Evolutionary conservation across 768 basidiomycete species (phyloP), one percentile per base, ranked within the genome.

Genomic region (Terana coerulea): DNA sequence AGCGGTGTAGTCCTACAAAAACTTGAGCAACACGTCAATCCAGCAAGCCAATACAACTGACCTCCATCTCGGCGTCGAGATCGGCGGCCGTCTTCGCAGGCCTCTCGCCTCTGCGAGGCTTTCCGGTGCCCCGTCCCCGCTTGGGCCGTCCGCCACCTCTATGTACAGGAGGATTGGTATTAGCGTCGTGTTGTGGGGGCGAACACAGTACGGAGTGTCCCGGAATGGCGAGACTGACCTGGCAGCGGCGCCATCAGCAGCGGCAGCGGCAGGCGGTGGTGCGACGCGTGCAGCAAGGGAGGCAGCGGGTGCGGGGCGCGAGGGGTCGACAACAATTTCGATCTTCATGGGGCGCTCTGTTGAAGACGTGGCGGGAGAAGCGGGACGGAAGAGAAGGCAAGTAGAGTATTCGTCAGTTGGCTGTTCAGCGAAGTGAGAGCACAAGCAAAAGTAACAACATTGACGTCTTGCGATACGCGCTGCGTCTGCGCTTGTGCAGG

Each of bases 51-150:
- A 3, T n/a, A 9, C 11, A 7, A 6, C 83, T 33, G 53, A 95
- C 95, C 81, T 89, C 89, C 95, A 98, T 98, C 76, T 98, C 95
- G 7, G 95, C 93, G 66, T 98, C 95, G 36, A 98, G 81, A 65
- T 95, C 91, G 28, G 91, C 95, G 3, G 76, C 91, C 19, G 83
- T 82, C 75, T 95, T 95, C 50, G 75, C 72, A 4, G 88, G 80
- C 56, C 91, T 74, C 47, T 88, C 83, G 35, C 61, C 78, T 80
- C 55, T 54, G 29, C 52, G 54, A 14, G 54, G 35, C 49, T 24
- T 60, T 43, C 22, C 62, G 21, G 31, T 58, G 44, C 31, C 67
- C 48, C 72, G 61, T 52, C 74, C 72, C 33, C 72, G 70, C 48
- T 77, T 74, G 14, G 82, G 78, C 52, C 78, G 72, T 52, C 66